Conservation (phyloP, 1,284 basidiomycete genomes). For the Vanrija sp. region DNA sequence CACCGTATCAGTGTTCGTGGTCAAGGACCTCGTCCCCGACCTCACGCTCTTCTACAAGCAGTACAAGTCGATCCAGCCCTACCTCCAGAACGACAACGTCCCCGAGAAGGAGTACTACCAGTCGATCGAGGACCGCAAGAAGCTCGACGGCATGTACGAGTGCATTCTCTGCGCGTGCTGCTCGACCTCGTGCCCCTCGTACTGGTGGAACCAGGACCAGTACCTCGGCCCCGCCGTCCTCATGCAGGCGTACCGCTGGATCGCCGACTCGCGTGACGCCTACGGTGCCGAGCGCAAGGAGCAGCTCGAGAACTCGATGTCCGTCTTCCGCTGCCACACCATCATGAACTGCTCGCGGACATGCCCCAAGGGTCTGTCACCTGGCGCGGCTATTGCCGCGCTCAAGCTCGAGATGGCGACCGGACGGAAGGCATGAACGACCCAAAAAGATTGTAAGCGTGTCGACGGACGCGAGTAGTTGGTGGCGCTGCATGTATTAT, state of each 20-base stretch:
- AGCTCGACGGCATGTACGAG: constrained; percentile 97
- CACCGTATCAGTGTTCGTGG: constrained; percentile 78
- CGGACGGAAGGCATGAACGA: constrained; percentile 44
- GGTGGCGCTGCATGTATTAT: too few species aligned
- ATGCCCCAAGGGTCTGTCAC: constrained; percentile 75
- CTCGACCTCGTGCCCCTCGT: constrained; percentile 87
- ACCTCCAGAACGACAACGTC: constrained; percentile 84
- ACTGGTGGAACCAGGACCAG: constrained; percentile 99
- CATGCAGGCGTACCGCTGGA: constrained; percentile 96
- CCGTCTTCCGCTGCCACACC: constrained; percentile 87
- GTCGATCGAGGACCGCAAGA: constrained; percentile 84
- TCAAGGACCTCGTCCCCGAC: constrained; percentile 92
- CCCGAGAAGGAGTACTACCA: constrained; percentile 78
- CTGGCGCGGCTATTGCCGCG: constrained; percentile 65
- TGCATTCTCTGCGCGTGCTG: constrained; percentile 75
- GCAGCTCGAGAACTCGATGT: constrained; percentile 90
- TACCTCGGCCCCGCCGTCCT: constrained; percentile 95
- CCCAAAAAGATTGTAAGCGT: too few species aligned
- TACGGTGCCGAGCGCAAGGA: constrained; percentile 80
- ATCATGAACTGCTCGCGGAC: constrained; percentile 92
- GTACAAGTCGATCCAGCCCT: constrained; percentile 98
- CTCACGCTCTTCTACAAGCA: constrained; percentile 69
- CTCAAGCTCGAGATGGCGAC: constrained; percentile 84
- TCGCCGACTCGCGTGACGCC: constrained; percentile 90
- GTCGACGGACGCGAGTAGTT: too few species aligned